Evolutionary conservation across 768 basidiomycete genomes (phyloP), one percentile per base, ranked within the genome.

Genomic region (Panellus pusillus): DNA sequence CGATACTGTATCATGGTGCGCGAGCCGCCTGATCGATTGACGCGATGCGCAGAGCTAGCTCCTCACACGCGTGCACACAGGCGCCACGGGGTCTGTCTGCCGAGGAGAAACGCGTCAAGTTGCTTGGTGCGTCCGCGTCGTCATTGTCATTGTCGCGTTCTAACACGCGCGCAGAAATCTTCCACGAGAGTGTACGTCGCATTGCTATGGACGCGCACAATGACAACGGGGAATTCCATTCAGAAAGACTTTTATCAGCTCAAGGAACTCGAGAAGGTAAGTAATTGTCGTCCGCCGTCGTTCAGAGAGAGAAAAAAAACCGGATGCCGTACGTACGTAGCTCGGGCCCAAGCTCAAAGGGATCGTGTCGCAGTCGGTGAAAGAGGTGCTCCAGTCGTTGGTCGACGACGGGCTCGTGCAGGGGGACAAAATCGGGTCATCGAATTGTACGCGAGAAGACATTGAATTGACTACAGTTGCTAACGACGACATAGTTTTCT

Each of bases 241-340:
- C n/a, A 93, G 91, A 89, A 86, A 68, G 91, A 92, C 65, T 94
- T 93, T 64, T 95, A 79, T 65, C 87, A 88, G 83, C 76, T 98
- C 44, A 97, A 96, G 67, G 95, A 98, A 61, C 76, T 97, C 18
- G 95, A 98, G 70, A 96, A 94, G 49, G 58, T 56, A 27, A 24
- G 24, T 24, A 24, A 24, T n/a, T n/a, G n/a, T n/a, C n/a, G n/a
- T n/a, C n/a, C n/a, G n/a, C n/a, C 28, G 37, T 38, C 1, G 15
- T 18, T 17, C 37, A 45, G 44, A 14, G 9, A 45, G 44, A 14
- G 9, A 8, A 11, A 35, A 35, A 35, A 4, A 2, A 14, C 32
- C 32, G 14, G 32, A 14, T 35, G 14, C 32, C 32, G 24, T 24
- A 3, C 9, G 14, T 8, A 4, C 7, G 9, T 17, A 60, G 68